Evolutionary conservation across 192 early-diverging fungal genomes (phyloP).

Genomic region (Dimargaris xerosporica): DNA sequence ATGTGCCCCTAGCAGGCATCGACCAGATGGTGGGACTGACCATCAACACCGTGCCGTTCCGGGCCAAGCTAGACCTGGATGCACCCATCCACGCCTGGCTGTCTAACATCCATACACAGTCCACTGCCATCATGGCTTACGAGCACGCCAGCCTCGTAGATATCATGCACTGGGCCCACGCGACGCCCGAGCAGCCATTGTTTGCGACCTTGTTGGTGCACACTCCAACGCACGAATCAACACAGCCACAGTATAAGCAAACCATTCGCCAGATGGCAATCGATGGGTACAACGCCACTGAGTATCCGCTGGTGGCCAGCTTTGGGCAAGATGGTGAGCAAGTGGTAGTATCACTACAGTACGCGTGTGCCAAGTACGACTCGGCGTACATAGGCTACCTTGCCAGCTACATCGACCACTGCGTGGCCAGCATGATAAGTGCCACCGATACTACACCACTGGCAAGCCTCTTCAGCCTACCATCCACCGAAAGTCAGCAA

Average conservation of each 20-base stretch:
- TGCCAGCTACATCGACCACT: too few relatives aligned
- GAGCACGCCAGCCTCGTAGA: not conserved
- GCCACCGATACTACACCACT: too few relatives aligned
- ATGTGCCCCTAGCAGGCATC: not conserved
- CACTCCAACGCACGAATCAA: too few relatives aligned
- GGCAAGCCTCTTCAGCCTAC: too few relatives aligned
- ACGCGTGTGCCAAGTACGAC: not conserved
- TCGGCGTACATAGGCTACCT: not conserved
- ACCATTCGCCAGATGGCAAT: too few relatives aligned
- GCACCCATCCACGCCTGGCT: not conserved
- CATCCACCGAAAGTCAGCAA: too few relatives aligned
- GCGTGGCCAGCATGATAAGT: not conserved
- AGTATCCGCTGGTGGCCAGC: not conserved
- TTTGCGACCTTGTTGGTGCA: too few relatives aligned
- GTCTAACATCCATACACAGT: not conserved
- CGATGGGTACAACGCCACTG: not conserved
- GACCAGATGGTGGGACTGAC: not conserved
- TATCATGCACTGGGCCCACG: not conserved
- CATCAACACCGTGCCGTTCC: constrained; percentile 9
- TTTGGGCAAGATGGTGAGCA: not conserved
- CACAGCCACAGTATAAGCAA: too few relatives aligned
- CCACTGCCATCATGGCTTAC: not conserved
- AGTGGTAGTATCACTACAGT: too few relatives aligned
- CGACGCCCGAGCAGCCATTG: too few relatives aligned
- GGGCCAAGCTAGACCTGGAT: not conserved